Base-by-base conservation (phyloP, 352 stramenopile species). In the Phytophthora pseudosyringae region DNA sequence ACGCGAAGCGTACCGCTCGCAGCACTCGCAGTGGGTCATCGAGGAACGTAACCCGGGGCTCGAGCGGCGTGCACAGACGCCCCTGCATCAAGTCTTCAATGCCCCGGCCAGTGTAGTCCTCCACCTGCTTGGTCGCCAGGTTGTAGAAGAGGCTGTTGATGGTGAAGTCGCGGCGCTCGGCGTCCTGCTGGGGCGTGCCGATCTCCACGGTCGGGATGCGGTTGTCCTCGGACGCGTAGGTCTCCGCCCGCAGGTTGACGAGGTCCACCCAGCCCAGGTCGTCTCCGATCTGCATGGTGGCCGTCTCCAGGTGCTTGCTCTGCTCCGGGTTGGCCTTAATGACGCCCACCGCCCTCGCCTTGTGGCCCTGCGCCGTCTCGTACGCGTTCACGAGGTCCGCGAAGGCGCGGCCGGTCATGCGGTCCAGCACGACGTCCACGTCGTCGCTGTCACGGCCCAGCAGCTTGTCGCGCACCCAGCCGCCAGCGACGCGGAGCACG, bases 101-200 rank as follows among this genome's bases (percentile, higher is more conserved):
- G 5, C 98, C 97, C 12, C 41, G 36, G 10, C 70, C 56, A 10
- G 97, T 99, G 57, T 94, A 97, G 78, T 99, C 98, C 75, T 99
- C 98, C 5, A 99, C 83, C 41, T 84, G 69, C 13, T 78, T 74
- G 16, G 84, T 93, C 62, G 98, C 91, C 39, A 99, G 89, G 75
- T 99, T 99, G 88, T 99, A 99, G 72, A 99, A 99, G 2, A 99
- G 68, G n/a, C 85, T 83, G 77, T 99, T 99, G 69, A 99, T 98
- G 3, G 97, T 99, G 55, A 99, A 97, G 80, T 99, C 98, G 39
- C 98, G 83, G 40, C 98, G 64, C 49, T 90, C 67, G 12, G 90
- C 91, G 58, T 98, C 91, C 52, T 98, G 81, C 38, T 86, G 59
- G 3, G 97, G 90, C 18, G 92, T 98, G 5, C 80, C 84, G 39